A percentile compares a stretch with the other conserved stretches of the same genome.
phyloP scores from a whole-genome alignment of 75 land plant species.

The Cryptomeria japonica region DNA sequence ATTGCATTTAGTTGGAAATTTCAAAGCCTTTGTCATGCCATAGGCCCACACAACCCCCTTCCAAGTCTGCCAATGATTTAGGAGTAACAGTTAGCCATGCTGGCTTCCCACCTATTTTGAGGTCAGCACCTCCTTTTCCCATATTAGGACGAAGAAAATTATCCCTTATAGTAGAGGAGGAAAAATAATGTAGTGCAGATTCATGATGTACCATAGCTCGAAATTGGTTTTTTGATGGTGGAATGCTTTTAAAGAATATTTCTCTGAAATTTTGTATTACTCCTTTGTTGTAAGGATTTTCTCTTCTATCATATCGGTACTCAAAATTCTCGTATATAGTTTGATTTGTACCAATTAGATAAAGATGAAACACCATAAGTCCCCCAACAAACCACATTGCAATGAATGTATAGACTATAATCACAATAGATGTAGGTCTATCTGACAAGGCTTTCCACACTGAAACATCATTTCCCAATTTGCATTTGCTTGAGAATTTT shows the following conservation, averaged over 20 bases:
- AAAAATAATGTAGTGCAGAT: conserved; percentile 27
- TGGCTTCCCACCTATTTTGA: conserved; percentile 74
- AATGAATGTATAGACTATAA: conserved; percentile 91
- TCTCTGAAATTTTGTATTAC: conserved; percentile 61
- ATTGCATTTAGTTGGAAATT: no score
- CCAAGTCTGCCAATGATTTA: no score
- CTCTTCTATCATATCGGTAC: conserved; percentile 83
- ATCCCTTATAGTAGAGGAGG: no score
- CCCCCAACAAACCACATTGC: no score
- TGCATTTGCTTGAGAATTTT: no score
- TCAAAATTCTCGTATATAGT: conserved; percentile 97
- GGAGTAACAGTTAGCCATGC: conserved; percentile 52
- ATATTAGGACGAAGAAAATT: no score
- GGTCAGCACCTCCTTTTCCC: conserved; percentile 59
- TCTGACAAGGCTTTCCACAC: conserved; percentile 80
- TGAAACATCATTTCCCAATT: no score
- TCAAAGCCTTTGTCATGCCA: no score
- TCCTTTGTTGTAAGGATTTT: conserved; percentile 84
- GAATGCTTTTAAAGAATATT: no score
- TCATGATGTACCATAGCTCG: conserved; percentile 60
- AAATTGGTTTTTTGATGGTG: conserved; percentile 80
- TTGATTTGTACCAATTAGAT: no score
- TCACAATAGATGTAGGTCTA: conserved; percentile 85
- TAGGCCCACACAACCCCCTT: no score
- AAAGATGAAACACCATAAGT: no score